phyloP scores from a whole-genome alignment of 257 asterid species.

The Scutellaria baicalensis region DNA sequence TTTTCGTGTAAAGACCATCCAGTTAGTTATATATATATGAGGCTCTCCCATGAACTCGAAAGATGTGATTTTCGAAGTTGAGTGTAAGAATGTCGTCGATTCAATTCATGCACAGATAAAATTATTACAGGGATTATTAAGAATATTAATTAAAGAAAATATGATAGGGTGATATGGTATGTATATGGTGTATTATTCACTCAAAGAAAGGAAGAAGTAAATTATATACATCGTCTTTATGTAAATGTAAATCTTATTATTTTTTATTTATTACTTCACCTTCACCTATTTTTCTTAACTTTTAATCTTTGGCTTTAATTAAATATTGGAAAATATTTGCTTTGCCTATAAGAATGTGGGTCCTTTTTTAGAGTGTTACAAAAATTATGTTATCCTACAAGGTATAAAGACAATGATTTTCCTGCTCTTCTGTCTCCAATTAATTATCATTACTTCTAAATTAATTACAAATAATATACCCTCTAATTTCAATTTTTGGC shows the following conservation, averaged over 20 bases:
- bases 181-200: constrained; percentile 5
- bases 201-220: constrained; percentile 16
- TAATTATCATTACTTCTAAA: too few species aligned
- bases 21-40: too few species aligned
- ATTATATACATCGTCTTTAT: constrained; percentile 4
- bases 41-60: too few species aligned
- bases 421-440: constrained; percentile 2
- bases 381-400: constrained; percentile 20
- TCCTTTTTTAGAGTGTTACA: constrained; percentile 37
- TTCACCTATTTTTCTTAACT: constrained; percentile 25
- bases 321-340: constrained; percentile 25
- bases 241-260: neutral
- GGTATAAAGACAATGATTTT: constrained; percentile 32
- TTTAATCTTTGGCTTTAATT: constrained; percentile 19
- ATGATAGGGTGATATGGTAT: neutral
- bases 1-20: too few species aligned
- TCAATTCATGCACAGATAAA: too few species aligned
- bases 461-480: neutral
- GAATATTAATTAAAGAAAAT: too few species aligned
- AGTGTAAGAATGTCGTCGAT: too few species aligned
- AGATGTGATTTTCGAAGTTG: too few species aligned
- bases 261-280: constrained; percentile 16
- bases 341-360: constrained; percentile 43
- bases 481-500: neutral
- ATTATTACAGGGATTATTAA: too few species aligned